These are phyloP conservation scores for Cystofilobasidium ferigula DNA, from an alignment of 768 basidiomycete genomes.

Conservation along the genomic window DNA sequence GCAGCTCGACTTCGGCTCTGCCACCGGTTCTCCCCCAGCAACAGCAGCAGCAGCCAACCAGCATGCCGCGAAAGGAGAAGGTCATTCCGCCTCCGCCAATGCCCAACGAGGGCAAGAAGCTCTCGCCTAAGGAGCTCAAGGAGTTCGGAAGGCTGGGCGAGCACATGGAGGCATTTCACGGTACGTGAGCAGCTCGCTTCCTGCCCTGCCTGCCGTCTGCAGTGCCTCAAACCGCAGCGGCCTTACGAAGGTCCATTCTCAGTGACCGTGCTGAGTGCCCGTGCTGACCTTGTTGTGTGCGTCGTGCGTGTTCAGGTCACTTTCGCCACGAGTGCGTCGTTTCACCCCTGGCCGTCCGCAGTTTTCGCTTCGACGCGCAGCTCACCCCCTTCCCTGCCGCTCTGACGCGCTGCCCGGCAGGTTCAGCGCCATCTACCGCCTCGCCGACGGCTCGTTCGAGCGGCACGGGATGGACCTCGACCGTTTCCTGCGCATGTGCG, in stretches of 20 bases:
- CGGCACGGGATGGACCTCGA: neutral
- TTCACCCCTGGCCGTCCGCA: too few species aligned
- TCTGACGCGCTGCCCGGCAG: neutral
- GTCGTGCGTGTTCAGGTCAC: too few species aligned
- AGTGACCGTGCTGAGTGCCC: too few species aligned
- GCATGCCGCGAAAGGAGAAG: conserved; percentile 1
- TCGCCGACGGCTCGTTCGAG: conserved; percentile 17
- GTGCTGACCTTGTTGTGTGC: too few species aligned
- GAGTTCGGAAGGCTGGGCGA: conserved; percentile 17
- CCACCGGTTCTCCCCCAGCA: too few species aligned
- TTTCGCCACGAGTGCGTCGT: conserved; percentile 16
- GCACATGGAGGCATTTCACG: conserved; percentile 17
- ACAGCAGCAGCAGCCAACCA: neutral
- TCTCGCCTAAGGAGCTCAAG: conserved; percentile 14
- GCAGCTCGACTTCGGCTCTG: too few species aligned
- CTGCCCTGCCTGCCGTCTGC: too few species aligned
- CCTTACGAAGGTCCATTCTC: too few species aligned
- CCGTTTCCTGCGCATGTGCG: neutral
- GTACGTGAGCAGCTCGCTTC: too few species aligned
- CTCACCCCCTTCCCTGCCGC: neutral
- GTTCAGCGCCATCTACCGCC: conserved; percentile 13
- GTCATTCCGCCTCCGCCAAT: neutral
- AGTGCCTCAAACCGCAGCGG: too few species aligned
- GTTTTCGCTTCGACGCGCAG: too few species aligned
- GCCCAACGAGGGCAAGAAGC: conserved; percentile 7